Percentiles rank a stretch among this genome's conserved stretches.
phyloP scores from a whole-genome alignment of 2,329 filamentous ascomycete genomes.

The Fusarium incarnatum region DNA sequence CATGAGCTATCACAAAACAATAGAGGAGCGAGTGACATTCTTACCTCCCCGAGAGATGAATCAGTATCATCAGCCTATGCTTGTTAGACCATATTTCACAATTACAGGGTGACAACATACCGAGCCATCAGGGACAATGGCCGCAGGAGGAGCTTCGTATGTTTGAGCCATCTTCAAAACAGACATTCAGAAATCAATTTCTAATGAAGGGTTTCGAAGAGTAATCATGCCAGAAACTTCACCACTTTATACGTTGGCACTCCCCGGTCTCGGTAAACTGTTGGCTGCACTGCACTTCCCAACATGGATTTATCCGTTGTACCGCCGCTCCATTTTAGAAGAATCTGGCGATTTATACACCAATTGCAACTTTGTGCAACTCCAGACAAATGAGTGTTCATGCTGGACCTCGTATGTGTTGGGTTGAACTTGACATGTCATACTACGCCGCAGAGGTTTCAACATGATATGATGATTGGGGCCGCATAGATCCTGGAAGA shows the following conservation, averaged over 20 bases:
- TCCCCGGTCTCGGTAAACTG: slow-evolving; percentile 11
- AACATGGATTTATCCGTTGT: slow-evolving; percentile 12
- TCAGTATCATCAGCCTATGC: not conserved
- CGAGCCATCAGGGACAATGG: not conserved
- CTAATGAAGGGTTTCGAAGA: too few species aligned
- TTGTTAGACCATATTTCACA: not conserved
- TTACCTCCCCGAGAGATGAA: slow-evolving; percentile 9
- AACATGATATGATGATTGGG: not conserved
- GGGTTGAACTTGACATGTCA: not conserved
- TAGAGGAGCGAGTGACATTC: accelerated
- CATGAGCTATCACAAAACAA: accelerated
- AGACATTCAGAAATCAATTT: too few species aligned
- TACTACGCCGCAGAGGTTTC: not conserved
- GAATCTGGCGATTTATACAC: not conserved
- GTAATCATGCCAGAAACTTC: not conserved
- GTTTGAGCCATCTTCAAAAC: not conserved
- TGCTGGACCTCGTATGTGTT: not conserved
- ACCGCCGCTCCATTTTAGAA: not conserved
- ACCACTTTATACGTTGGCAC: slow-evolving; percentile 11
- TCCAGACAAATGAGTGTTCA: accelerated
- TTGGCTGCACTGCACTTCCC: slow-evolving; percentile 11
- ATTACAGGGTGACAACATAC: not conserved
- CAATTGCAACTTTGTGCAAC: not conserved
- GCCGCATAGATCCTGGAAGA: not conserved
- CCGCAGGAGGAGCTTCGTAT: not conserved